Evolutionary conservation across 1,284 basidiomycete genomes (phyloP).

Genomic region (Tranzscheliella williamsii): DNA sequence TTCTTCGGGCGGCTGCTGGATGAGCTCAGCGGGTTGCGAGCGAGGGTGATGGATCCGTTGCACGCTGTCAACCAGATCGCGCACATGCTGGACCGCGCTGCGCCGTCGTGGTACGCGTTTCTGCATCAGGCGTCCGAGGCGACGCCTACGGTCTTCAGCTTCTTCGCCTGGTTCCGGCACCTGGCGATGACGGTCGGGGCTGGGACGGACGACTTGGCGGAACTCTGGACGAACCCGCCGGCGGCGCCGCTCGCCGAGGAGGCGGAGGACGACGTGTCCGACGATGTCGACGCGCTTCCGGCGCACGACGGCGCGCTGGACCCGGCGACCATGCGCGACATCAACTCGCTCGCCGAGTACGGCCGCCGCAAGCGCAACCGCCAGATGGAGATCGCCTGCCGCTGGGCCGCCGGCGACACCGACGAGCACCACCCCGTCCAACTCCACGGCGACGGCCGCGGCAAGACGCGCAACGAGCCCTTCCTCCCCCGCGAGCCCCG

Average conservation of each 20-base stretch:
- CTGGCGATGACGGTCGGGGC: slow-evolving; percentile 49
- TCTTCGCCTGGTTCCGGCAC: slow-evolving; percentile 56
- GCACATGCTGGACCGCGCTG: slow-evolving; percentile 50
- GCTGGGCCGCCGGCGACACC: slow-evolving; percentile 56
- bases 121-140: slow-evolving; percentile 35
- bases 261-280: slow-evolving; percentile 10
- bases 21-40: slow-evolving; percentile 48
- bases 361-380: slow-evolving; percentile 47
- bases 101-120: slow-evolving; percentile 45
- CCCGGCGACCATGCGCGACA: slow-evolving; percentile 36
- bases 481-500: slow-evolving; percentile 47
- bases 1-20: slow-evolving; percentile 47
- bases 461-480: slow-evolving; percentile 47
- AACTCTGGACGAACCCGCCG: slow-evolving; percentile 46
- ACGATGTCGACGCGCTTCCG: slow-evolving; percentile 9
- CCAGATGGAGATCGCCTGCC: slow-evolving; percentile 54
- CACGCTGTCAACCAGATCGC: slow-evolving; percentile 50
- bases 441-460: slow-evolving; percentile 48
- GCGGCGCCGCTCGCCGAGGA: slow-evolving; percentile 3
- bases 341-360: slow-evolving; percentile 41
- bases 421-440: slow-evolving; percentile 53
- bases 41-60: slow-evolving; percentile 52
- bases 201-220: slow-evolving; percentile 45
- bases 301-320: slow-evolving; percentile 23
- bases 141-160: slow-evolving; percentile 45